Evolutionary conservation across 2,329 filamentous ascomycete species (phyloP).

Genomic region (Sordariomycetes sp.): DNA sequence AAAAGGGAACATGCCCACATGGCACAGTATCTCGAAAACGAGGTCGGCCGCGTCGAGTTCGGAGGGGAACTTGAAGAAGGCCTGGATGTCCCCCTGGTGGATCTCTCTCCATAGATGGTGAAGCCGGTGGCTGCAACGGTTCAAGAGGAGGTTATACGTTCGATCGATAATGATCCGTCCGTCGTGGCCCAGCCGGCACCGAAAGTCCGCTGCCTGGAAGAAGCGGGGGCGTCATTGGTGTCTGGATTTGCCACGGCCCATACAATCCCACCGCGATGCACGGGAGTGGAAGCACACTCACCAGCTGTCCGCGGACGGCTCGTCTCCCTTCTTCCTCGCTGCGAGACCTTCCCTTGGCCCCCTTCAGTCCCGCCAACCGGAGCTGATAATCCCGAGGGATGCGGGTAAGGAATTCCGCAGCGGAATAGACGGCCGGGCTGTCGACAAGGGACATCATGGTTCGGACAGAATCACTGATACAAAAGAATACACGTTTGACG

Average conservation of each 20-base stretch:
- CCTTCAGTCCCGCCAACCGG: neutral
- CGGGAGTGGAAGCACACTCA: neutral
- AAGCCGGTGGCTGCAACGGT: slow-evolving; percentile 65
- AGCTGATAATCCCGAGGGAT: neutral
- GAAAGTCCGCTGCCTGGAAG: neutral
- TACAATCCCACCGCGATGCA: neutral
- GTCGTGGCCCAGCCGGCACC: slow-evolving; percentile 33
- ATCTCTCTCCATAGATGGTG: slow-evolving; percentile 56
- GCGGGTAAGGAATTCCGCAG: neutral
- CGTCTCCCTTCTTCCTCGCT: neutral
- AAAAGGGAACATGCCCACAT: slow-evolving; percentile 65
- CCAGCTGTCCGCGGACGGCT: neutral
- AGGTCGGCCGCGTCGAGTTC: slow-evolving; percentile 56
- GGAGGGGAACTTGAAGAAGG: slow-evolving; percentile 65
- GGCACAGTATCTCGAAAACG: slow-evolving; percentile 61
- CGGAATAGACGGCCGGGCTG: neutral
- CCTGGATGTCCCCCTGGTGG: slow-evolving; percentile 58
- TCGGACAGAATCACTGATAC: neutral
- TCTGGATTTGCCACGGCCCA: neutral
- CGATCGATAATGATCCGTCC: slow-evolving; percentile 47
- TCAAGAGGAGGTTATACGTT: slow-evolving; percentile 62
- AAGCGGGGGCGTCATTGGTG: neutral
- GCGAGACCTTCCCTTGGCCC: neutral
- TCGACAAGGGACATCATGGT: neutral
- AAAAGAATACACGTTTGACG: neutral